Evolutionary conservation across 2,329 filamentous ascomycete species (phyloP).

Genomic region (Diaporthe vexans): DNA sequence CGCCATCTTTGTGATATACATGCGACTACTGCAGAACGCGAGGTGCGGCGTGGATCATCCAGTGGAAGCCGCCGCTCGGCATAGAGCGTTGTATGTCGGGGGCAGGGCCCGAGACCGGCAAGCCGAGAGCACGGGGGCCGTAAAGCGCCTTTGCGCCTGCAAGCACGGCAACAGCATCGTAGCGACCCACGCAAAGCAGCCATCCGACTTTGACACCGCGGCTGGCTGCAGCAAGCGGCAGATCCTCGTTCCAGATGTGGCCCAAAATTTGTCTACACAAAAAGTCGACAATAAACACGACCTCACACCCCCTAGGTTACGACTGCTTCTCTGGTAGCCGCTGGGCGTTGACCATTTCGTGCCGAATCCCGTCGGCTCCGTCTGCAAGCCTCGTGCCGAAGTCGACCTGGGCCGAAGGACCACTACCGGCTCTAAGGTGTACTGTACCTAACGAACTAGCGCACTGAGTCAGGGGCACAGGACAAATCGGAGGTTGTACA

Average conservation of each 20-base stretch:
- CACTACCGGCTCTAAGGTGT: constrained; percentile 6
- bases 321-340: neutral
- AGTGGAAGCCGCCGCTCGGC: constrained; percentile 12
- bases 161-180: constrained; percentile 5
- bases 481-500: constrained; percentile 37
- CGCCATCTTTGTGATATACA: constrained; percentile 33
- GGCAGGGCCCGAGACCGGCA: constrained; percentile 36
- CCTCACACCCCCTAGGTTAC: neutral
- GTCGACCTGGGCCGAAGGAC: constrained; percentile 24
- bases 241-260: neutral
- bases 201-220: constrained; percentile 1
- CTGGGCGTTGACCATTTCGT: neutral
- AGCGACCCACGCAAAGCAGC: constrained; percentile 1
- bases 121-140: constrained; percentile 27
- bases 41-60: neutral
- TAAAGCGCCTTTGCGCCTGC: constrained; percentile 19
- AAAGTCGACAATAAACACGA: neutral
- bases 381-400: constrained; percentile 30
- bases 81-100: constrained; percentile 1
- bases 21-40: constrained; percentile 23
- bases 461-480: constrained; percentile 26
- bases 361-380: constrained; percentile 20
- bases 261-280: neutral
- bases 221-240: constrained; percentile 7
- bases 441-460: constrained; percentile 28